Percentiles rank a stretch among this genome's conserved stretches.
Evolutionary conservation across 2,329 filamentous ascomycete species (phyloP).

Genomic region (Aureobasidium melanogenum): DNA sequence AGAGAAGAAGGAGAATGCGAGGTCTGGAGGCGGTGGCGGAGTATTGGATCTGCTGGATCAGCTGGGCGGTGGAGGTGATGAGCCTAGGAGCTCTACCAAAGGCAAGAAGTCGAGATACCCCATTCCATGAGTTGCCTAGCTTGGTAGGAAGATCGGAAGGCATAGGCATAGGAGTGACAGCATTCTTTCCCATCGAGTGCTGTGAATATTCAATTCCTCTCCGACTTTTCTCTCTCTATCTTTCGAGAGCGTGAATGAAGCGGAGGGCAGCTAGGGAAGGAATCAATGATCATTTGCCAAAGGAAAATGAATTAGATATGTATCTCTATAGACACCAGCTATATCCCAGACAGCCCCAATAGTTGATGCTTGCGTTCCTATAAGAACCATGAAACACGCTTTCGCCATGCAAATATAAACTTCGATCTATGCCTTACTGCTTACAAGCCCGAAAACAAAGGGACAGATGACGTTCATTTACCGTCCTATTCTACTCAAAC

Average conservation of each 20-base stretch:
- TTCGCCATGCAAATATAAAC: no score
- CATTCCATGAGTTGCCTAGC: background rate
- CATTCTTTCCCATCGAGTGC: background rate
- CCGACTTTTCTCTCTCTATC: background rate
- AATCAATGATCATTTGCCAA: no score
- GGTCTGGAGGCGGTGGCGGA: background rate
- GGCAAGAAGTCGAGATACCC: conserved; percentile 7
- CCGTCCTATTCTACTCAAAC: background rate
- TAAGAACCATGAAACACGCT: no score
- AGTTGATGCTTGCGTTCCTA: no score
- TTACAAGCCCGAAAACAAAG: no score
- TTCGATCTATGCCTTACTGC: no score
- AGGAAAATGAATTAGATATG: no score
- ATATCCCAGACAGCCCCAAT: no score
- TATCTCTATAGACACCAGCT: no score
- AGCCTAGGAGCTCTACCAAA: background rate
- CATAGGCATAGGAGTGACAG: background rate
- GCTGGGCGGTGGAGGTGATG: background rate
- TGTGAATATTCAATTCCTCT: background rate
- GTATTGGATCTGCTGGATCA: background rate
- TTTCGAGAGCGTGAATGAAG: no score
- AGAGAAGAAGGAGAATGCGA: conserved; percentile 16
- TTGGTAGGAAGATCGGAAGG: background rate
- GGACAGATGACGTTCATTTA: background rate
- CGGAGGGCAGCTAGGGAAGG: no score